Conservation (phyloP, 1,284 basidiomycete genomes). For the Coniferiporia weirii region DNA sequence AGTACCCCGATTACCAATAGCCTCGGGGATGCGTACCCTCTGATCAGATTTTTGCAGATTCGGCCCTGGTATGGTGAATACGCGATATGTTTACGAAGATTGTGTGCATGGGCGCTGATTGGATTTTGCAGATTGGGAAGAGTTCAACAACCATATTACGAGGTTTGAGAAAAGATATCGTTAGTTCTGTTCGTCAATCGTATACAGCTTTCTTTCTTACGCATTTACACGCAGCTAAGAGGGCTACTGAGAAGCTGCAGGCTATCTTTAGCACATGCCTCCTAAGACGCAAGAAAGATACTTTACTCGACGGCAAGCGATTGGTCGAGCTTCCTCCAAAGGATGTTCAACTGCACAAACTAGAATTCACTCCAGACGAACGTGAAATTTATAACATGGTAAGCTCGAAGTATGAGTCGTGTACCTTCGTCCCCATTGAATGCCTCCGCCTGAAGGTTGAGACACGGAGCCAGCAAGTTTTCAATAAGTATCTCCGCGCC, state of each 20-base stretch:
- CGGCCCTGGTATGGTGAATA: constrained; percentile 22
- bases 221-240: constrained; percentile 30
- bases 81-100: not conserved
- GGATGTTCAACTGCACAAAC: constrained; percentile 40
- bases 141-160: constrained; percentile 42
- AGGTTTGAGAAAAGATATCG: constrained; percentile 41
- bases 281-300: constrained; percentile 50
- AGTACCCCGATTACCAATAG: constrained; percentile 56
- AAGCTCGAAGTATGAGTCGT: constrained; percentile 7
- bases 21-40: constrained; percentile 45
- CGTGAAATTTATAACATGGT: constrained; percentile 52
- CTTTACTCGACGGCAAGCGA: constrained; percentile 51
- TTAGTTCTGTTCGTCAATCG: constrained; percentile 22
- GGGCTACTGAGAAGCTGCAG: constrained; percentile 48
- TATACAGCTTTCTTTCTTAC: not conserved
- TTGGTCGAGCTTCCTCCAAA: constrained; percentile 56
- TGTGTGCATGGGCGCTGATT: constrained; percentile 46
- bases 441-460: constrained; percentile 39
- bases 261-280: constrained; percentile 46
- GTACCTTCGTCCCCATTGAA: not conserved
- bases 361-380: constrained; percentile 51
- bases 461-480: constrained; percentile 46
- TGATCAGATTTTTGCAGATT: constrained; percentile 45
- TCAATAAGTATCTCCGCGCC: constrained; percentile 51
- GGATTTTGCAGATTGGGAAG: constrained; percentile 33